Percentiles rank a stretch among this genome's conserved stretches.
Conservation (phyloP, 2,329 filamentous ascomycete species). For the Capronia coronata region DNA sequence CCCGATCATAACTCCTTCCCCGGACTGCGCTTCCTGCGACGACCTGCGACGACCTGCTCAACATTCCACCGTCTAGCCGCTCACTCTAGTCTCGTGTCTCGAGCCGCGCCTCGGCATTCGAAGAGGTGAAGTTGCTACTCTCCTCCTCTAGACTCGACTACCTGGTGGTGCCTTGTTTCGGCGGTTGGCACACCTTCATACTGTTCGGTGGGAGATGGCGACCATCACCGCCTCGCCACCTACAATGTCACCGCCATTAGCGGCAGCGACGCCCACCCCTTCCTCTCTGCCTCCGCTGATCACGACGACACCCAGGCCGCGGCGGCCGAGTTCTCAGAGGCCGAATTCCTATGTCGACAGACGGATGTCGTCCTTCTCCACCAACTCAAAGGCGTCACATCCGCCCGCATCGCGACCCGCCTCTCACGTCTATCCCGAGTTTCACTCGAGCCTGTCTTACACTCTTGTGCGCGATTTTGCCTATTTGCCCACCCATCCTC, state of each 20-base stretch:
- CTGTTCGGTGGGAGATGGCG: conserved; percentile 28
- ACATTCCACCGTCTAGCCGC: background rate
- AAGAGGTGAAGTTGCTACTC: conserved; percentile 1
- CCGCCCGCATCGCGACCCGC: conserved; percentile 63
- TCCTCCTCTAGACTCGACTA: background rate
- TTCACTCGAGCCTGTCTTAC: conserved; percentile 79
- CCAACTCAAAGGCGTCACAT: conserved; percentile 51
- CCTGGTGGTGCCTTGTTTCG: conserved; percentile 3
- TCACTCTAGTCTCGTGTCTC: conserved; percentile 7
- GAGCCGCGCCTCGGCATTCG: conserved; percentile 12
- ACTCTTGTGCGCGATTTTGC: conserved; percentile 94
- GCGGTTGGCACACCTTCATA: conserved; percentile 6
- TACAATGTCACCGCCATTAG: conserved; percentile 25
- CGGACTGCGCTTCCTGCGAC: conserved; percentile 1
- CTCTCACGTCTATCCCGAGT: conserved; percentile 75
- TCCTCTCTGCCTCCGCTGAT: conserved; percentile 45
- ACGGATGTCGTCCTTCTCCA: conserved; percentile 77
- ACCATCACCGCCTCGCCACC: conserved; percentile 37
- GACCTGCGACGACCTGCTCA: background rate
- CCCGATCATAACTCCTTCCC: conserved; percentile 1
- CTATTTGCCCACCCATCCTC: conserved; percentile 71
- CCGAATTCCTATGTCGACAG: conserved; percentile 75
- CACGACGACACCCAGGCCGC: conserved; percentile 44
- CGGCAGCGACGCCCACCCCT: conserved; percentile 32
- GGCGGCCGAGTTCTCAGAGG: conserved; percentile 54